Conservation (phyloP, 2,329 filamentous ascomycete genomes). For the Neofusicoccum laricinum region DNA sequence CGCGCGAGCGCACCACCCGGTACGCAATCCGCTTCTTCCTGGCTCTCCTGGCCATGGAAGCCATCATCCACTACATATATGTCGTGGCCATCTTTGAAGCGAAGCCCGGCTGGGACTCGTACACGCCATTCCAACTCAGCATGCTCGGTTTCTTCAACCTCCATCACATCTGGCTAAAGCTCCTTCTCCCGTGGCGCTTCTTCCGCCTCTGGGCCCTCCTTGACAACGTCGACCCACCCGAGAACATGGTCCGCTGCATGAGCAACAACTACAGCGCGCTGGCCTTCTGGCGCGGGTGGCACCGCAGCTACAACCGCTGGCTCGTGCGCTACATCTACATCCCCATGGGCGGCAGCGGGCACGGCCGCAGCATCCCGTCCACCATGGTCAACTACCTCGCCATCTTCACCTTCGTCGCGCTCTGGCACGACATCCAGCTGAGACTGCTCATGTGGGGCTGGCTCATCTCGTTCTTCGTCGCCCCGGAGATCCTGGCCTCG, state of each 20-base stretch:
- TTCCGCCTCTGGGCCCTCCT: constrained; percentile 94
- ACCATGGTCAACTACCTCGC: constrained; percentile 73
- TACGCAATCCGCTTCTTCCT: constrained; percentile 83
- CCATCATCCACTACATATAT: constrained; percentile 84
- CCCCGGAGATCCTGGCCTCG: constrained; percentile 76
- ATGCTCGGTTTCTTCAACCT: constrained; percentile 95
- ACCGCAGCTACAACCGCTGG: constrained; percentile 93
- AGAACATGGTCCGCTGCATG: constrained; percentile 98
- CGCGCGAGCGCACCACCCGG: constrained; percentile 65
- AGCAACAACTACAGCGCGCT: constrained; percentile 89
- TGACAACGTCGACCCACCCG: constrained; percentile 89
- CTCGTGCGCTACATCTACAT: constrained; percentile 91
- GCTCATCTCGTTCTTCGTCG: constrained; percentile 89
- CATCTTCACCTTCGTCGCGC: constrained; percentile 93
- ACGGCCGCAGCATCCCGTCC: constrained; percentile 60
- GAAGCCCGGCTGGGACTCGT: constrained; percentile 73
- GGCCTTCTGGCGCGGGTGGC: constrained; percentile 95
- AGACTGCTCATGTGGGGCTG: constrained; percentile 92
- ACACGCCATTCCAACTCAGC: constrained; percentile 82
- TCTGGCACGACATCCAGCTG: constrained; percentile 97
- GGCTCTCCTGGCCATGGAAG: constrained; percentile 81
- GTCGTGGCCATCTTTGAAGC: constrained; percentile 87
- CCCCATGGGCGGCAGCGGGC: constrained; percentile 71
- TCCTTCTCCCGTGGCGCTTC: constrained; percentile 95
- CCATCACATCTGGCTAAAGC: constrained; percentile 95